Percentiles rank a stretch among this genome's conserved stretches.
phyloP scores from a whole-genome alignment of 2,329 filamentous ascomycete genomes.

The Xylaria sp. region DNA sequence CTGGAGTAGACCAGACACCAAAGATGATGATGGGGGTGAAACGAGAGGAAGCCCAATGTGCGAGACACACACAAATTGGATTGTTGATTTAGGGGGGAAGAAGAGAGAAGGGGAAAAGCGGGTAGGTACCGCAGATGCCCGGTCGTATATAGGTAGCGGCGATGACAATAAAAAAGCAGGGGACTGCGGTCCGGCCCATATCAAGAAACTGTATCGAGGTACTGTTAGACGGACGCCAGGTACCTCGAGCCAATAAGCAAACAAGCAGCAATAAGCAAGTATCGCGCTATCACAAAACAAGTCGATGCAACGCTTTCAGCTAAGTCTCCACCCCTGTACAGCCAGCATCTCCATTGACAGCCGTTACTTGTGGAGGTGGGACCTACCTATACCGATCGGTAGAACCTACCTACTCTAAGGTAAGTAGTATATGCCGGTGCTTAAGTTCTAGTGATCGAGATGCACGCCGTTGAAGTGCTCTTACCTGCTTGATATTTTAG shows the following conservation, averaged over 20 bases:
- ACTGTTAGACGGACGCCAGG: not conserved
- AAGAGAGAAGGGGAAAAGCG: conserved; percentile 1
- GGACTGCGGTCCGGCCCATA: conserved; percentile 2
- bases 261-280: not conserved
- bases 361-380: conserved; percentile 11
- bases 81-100: not conserved
- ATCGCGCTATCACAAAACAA: not conserved
- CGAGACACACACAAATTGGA: not conserved
- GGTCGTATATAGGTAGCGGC: not conserved
- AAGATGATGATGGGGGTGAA: not conserved
- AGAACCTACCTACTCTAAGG: not conserved
- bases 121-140: not conserved
- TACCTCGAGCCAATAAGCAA: not conserved
- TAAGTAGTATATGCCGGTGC: no score
- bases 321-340: conserved; percentile 6
- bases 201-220: not conserved
- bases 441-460: no score
- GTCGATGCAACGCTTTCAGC: conserved; percentile 15
- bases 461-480: no score
- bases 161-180: conserved; percentile 17
- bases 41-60: conserved; percentile 15
- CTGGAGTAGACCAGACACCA: conserved; percentile 1
- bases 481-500: no score
- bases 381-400: not conserved
- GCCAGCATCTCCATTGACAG: not conserved